These are phyloP conservation scores for Phycomyces blakesleeanus DNA, from an alignment of 192 early-diverging fungal species.

Conservation along the genomic window DNA sequence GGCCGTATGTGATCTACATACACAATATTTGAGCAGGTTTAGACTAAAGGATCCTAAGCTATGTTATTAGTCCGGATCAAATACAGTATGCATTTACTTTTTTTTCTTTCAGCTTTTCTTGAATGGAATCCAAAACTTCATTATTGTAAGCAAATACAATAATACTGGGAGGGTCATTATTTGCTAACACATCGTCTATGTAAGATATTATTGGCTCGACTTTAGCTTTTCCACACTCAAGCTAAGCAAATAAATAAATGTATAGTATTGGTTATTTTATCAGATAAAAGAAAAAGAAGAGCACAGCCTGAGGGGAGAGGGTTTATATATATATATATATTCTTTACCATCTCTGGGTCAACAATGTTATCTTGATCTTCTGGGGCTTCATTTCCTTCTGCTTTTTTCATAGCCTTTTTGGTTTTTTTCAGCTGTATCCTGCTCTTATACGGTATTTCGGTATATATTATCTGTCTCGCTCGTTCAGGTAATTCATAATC, in stretches of 20 bases:
- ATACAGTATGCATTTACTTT: not conserved
- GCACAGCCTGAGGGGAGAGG: no score
- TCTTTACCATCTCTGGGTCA: not conserved
- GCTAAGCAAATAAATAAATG: not conserved
- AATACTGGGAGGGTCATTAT: not conserved
- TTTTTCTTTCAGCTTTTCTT: not conserved
- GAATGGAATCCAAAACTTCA: conserved; percentile 27
- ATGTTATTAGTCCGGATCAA: not conserved
- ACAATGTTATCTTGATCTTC: not conserved
- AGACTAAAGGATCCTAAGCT: not conserved
- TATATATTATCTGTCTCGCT: not conserved
- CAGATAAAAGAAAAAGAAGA: no score
- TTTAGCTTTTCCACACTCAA: not conserved
- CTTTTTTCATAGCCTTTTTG: not conserved
- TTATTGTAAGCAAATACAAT: conserved; percentile 47
- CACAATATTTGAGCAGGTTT: not conserved
- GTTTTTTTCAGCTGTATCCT: not conserved
- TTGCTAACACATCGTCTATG: not conserved
- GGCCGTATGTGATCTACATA: not conserved
- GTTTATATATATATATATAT: no score
- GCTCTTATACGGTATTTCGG: not conserved
- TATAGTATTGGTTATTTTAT: not conserved
- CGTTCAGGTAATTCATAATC: not conserved
- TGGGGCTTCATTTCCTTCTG: not conserved
- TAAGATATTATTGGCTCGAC: not conserved